phyloP scores from a whole-genome alignment of 768 basidiomycete genomes.

The Lactarius tabidus region DNA sequence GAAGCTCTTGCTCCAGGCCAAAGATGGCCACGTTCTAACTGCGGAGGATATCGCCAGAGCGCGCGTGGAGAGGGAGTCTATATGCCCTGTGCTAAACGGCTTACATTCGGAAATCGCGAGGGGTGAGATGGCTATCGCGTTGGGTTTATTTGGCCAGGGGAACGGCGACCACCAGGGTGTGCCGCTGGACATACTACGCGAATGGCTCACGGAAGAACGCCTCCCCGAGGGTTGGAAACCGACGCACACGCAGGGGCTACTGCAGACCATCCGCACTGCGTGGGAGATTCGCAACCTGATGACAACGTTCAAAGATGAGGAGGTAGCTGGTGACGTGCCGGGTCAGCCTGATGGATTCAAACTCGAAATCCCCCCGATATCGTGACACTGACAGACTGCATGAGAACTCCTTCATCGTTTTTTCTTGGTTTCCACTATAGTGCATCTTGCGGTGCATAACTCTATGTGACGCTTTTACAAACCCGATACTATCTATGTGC shows the following conservation, averaged over 20 bases:
- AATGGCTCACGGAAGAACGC: slow-evolving; percentile 56
- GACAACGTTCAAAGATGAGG: not conserved
- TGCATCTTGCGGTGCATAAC: too few relatives aligned
- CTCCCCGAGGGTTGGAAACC: slow-evolving; percentile 52
- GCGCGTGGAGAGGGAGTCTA: slow-evolving; percentile 44
- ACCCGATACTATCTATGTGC: too few relatives aligned
- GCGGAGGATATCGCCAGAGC: slow-evolving; percentile 47
- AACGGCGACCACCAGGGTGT: not conserved
- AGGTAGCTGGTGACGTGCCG: too few relatives aligned
- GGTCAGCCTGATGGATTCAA: too few relatives aligned
- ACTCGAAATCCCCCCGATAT: too few relatives aligned
- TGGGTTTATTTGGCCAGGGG: slow-evolving; percentile 29
- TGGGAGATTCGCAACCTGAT: not conserved
- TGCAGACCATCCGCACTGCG: not conserved
- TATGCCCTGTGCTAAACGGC: slow-evolving; percentile 34
- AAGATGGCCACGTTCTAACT: slow-evolving; percentile 30
- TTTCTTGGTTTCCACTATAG: too few relatives aligned
- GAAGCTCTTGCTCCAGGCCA: slow-evolving; percentile 34
- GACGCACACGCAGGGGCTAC: slow-evolving; percentile 13
- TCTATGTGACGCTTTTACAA: too few relatives aligned
- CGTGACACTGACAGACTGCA: too few relatives aligned
- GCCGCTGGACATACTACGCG: slow-evolving; percentile 25
- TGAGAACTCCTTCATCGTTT: too few relatives aligned
- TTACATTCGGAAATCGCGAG: slow-evolving; percentile 52
- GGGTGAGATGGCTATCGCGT: slow-evolving; percentile 54